A percentile compares a stretch with the other conserved stretches of the same genome.
Conservation (phyloP, 1,284 basidiomycete genomes). For the Papiliotrema fonsecae region DNA sequence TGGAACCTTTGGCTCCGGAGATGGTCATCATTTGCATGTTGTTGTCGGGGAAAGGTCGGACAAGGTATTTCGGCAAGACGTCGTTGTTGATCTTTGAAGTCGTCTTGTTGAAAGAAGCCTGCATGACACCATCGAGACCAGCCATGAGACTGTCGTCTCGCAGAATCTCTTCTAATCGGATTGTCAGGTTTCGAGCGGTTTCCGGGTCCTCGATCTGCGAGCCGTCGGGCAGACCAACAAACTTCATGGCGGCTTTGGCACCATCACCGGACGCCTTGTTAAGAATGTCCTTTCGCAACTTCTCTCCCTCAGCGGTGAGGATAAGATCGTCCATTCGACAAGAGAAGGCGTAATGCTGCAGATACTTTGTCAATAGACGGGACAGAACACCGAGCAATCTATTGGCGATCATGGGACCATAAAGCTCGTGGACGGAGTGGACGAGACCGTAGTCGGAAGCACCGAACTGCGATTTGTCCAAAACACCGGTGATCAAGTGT, state of each 20-base stretch:
- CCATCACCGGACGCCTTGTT: conserved; percentile 68
- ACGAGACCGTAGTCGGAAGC: conserved; percentile 94
- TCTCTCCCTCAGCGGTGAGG: conserved; percentile 77
- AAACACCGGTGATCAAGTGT: conserved; percentile 82
- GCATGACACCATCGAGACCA: conserved; percentile 86
- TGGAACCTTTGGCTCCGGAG: conserved; percentile 96
- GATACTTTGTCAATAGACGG: conserved; percentile 91
- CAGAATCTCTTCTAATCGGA: conserved; percentile 81
- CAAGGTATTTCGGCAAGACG: conserved; percentile 83
- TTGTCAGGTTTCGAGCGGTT: conserved; percentile 52
- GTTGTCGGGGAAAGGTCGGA: conserved; percentile 93
- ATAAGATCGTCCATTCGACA: conserved; percentile 98
- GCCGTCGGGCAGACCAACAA: conserved; percentile 57
- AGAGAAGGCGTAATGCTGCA: conserved; percentile 95
- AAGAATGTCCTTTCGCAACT: conserved; percentile 64
- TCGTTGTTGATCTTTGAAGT: conserved; percentile 82
- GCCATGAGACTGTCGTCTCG: conserved; percentile 97
- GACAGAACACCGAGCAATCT: conserved; percentile 88
- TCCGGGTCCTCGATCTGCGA: conserved; percentile 67
- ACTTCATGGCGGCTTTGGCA: conserved; percentile 72
- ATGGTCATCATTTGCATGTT: conserved; percentile 99
- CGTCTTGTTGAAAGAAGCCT: conserved; percentile 81
- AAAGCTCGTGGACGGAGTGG: conserved; percentile 98
- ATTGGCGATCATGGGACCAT: conserved; percentile 84
- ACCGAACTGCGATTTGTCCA: conserved; percentile 98